A percentile compares a stretch with the other conserved stretches of the same genome.
These are phyloP conservation scores for Azolla pinnata DNA, from an alignment of 75 land plant species.

Conservation along the genomic window DNA sequence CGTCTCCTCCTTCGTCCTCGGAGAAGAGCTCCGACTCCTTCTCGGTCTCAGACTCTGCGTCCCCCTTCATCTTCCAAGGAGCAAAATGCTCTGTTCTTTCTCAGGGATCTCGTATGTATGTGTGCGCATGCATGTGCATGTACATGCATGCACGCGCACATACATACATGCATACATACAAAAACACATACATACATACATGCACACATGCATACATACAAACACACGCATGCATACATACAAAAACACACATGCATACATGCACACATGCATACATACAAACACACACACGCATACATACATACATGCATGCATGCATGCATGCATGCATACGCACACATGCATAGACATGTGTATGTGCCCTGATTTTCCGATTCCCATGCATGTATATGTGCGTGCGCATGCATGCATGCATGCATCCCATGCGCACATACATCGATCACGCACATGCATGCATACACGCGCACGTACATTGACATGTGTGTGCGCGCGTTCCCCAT, in stretches of 20 bases:
- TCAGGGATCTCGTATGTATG: not conserved
- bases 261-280: not conserved
- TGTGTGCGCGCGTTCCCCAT: not conserved
- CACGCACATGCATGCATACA: not conserved
- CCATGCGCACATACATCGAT: not conserved
- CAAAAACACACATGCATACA: not conserved
- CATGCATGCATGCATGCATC: not conserved
- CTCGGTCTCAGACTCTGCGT: not conserved
- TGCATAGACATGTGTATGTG: not conserved
- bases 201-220: not conserved
- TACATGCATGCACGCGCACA: not conserved
- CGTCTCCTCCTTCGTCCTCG: too few relatives aligned
- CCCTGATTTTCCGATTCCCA: not conserved
- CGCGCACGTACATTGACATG: not conserved
- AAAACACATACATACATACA: not conserved
- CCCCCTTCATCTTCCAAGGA: not conserved
- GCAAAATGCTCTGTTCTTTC: not conserved
- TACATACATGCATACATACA: not conserved
- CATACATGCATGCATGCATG: not conserved
- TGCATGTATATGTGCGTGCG: not conserved
- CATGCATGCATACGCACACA: not conserved
- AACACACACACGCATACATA: not conserved
- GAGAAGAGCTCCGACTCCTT: too few relatives aligned
- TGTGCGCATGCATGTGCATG: not conserved
- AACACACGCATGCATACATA: not conserved